Conservation (phyloP, 129 eudicot species). For the Ambrosia artemisiifolia region DNA sequence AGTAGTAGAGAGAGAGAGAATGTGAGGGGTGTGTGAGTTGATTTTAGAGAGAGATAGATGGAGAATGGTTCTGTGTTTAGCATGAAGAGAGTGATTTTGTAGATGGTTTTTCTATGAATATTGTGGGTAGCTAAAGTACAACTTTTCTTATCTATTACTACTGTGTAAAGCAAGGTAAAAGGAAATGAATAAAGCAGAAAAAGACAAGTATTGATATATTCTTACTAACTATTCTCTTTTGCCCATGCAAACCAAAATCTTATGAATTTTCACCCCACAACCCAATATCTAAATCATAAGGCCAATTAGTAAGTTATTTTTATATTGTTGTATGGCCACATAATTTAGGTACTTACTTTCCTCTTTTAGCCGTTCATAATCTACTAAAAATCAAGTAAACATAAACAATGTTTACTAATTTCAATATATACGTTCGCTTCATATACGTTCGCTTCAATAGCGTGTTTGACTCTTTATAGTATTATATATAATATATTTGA, state of each 20-base stretch:
- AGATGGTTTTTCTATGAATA: too few relatives aligned
- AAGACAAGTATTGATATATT: conserved; percentile 15
- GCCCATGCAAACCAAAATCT: conserved; percentile 25
- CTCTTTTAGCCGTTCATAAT: conserved; percentile 8
- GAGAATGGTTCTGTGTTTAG: too few relatives aligned
- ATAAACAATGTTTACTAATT: background rate
- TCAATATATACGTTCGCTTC: too few relatives aligned
- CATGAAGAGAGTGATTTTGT: too few relatives aligned
- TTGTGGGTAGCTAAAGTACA: too few relatives aligned
- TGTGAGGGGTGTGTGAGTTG: too few relatives aligned
- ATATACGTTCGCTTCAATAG: too few relatives aligned
- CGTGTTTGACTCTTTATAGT: too few relatives aligned
- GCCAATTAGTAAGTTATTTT: conserved; percentile 19
- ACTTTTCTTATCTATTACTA: conserved; percentile 1
- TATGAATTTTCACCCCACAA: conserved; percentile 27
- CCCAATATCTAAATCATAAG: background rate
- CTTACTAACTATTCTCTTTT: conserved; percentile 20
- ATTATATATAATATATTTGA: too few relatives aligned
- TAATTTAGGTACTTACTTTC: conserved; percentile 20
- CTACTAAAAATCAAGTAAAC: background rate
- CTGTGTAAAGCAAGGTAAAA: conserved; percentile 16
- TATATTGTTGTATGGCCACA: conserved; percentile 25
- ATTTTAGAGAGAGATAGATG: too few relatives aligned
- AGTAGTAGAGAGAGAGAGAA: too few relatives aligned
- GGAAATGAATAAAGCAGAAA: conserved; percentile 14